phyloP scores from a whole-genome alignment of 495 filamentous ascomycete species.

The Chaetomium tenue region DNA sequence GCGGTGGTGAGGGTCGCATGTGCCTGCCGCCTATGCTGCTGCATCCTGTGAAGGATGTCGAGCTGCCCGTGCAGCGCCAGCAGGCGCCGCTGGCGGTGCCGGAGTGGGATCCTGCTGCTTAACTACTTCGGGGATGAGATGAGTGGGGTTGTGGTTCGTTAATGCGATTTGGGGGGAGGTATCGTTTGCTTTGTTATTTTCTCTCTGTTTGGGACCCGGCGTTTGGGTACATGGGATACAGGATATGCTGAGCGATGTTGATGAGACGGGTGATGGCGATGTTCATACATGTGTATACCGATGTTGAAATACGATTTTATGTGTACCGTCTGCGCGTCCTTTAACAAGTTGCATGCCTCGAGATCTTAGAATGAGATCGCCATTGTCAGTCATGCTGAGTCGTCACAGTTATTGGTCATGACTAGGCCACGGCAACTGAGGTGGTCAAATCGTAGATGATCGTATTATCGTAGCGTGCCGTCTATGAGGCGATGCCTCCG shows the following conservation, averaged over 20 bases:
- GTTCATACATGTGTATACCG: not conserved
- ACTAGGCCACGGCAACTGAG: not conserved
- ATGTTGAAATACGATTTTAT: not conserved
- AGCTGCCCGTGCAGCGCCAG: constrained; percentile 71
- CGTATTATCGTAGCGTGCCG: constrained; percentile 21
- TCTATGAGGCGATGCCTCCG: not conserved
- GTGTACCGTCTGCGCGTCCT: not conserved
- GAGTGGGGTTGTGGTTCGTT: too few species aligned
- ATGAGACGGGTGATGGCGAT: not conserved
- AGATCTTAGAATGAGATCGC: not conserved
- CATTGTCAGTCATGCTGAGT: too few species aligned
- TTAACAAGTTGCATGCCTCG: not conserved
- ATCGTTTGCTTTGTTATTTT: constrained; percentile 6
- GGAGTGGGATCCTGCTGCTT: constrained; percentile 43
- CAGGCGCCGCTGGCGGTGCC: constrained; percentile 35
- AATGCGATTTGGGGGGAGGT: not conserved
- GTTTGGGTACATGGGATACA: constrained; percentile 9
- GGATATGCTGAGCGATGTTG: not conserved
- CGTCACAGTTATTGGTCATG: too few species aligned
- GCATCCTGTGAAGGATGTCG: constrained; percentile 88
- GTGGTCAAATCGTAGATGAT: constrained; percentile 6
- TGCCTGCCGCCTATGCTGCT: constrained; percentile 89
- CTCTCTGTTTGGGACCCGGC: constrained; percentile 1
- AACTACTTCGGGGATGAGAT: not conserved
- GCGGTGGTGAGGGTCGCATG: constrained; percentile 74